Evolutionary conservation across 805 yeast species (phyloP), one percentile per base, ranked within the genome.

Genomic region (Torulaspora microellipsoides): DNA sequence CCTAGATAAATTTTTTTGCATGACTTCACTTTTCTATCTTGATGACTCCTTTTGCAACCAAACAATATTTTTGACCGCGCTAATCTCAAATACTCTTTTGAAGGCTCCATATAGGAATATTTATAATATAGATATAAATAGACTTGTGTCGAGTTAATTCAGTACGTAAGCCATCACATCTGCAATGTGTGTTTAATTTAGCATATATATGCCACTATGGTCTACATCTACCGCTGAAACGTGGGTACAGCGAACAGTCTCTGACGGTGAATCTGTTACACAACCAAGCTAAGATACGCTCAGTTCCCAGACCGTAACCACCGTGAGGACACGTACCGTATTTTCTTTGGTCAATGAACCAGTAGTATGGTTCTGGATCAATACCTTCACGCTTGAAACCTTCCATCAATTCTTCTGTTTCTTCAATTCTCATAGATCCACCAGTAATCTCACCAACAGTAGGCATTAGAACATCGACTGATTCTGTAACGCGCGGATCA

Each of bases 271-370:
- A 93, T 70, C 99, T 78, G 78, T 90, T 83, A 73, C 96, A 89
- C 64, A 93, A 77, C 99, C 99, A 93, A 31, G 99, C 99, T 56
- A 93, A 76, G 61, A 93, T 87, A 72, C 99, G 85, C 73, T 93
- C 99, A 29, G 96, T 88, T 55, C 99, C 99, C 54, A 93, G 71
- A 61, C 99, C 99, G 72, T 93, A 93, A 55, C 99, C 99, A 68
- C 99, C 99, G 65, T 93, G 99, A 32, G 97, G 97, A 70, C 87
- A 85, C 10, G 97, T 84, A 67, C 99, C 99, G 71, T 93, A 93
- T 70, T 85, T 83, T 71, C 99, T 82, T 72, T 85, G 91, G 65
- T 93, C 99, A 46, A 80, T 79, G 71, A 86, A 95, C 97, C 97
- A 93, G 76, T 91, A 90, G 78, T 93, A 93, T 28, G 91, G 75